Percentiles rank a stretch among this genome's conserved stretches.
Conservation (phyloP, 2,329 filamentous ascomycete genomes). For the Penicillium freii region DNA sequence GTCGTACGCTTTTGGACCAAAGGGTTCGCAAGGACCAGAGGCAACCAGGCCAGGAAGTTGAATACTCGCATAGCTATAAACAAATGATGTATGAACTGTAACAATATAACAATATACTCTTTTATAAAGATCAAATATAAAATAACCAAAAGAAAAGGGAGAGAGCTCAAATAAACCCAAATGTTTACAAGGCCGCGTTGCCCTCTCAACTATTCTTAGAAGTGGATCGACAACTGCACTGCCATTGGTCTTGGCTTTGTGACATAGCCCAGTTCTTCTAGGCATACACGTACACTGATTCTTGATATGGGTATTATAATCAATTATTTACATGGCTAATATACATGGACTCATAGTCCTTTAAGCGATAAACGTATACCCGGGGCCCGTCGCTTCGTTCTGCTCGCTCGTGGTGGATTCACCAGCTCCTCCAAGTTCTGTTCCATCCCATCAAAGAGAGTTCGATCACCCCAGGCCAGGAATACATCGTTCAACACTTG, state of each 20-base stretch:
- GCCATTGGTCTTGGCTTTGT: slow-evolving; percentile 12
- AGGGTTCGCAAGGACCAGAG: slow-evolving; percentile 29
- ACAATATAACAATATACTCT: not conserved
- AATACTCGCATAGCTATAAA: slow-evolving; percentile 31
- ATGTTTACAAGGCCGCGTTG: slow-evolving; percentile 29
- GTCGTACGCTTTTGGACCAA: slow-evolving; percentile 33
- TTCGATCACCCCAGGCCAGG: slow-evolving; percentile 34
- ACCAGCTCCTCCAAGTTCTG: slow-evolving; percentile 22
- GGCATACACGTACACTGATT: not conserved
- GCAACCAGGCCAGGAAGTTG: slow-evolving; percentile 31
- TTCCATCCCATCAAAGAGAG: slow-evolving; percentile 30
- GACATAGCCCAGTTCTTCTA: not conserved
- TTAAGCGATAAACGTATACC: slow-evolving; percentile 10
- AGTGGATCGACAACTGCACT: slow-evolving; percentile 17
- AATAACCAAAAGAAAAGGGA: not conserved
- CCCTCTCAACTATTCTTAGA: slow-evolving; percentile 33
- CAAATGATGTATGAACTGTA: not conserved
- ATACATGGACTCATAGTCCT: slow-evolving; percentile 9
- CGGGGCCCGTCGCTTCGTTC: slow-evolving; percentile 11
- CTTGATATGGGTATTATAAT: slow-evolving; percentile 3
- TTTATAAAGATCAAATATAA: not conserved
- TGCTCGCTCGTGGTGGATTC: slow-evolving; percentile 21
- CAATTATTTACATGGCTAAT: slow-evolving; percentile 12
- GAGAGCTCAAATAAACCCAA: slow-evolving; percentile 9
- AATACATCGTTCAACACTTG: slow-evolving; percentile 35